Evolutionary conservation across 2,329 filamentous ascomycete genomes (phyloP).

Genomic region (Calonectria ilicicola): DNA sequence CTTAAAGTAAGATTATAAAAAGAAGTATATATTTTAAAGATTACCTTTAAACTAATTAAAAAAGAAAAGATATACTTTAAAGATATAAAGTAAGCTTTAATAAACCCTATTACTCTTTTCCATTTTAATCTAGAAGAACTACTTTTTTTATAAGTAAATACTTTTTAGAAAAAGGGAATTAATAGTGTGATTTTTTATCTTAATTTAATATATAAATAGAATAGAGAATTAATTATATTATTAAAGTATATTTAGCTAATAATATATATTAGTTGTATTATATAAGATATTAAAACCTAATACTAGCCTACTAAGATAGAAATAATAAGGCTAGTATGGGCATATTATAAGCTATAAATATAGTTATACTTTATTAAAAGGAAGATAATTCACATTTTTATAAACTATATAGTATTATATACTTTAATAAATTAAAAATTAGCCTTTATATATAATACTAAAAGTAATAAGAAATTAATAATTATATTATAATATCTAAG

Average conservation of each 20-base stretch:
- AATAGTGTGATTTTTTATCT: background rate
- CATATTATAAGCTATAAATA: background rate
- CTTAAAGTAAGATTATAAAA: background rate
- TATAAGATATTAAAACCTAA: background rate
- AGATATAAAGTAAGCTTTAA: background rate
- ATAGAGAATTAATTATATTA: background rate
- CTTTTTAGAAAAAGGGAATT: background rate
- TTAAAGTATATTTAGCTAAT: background rate
- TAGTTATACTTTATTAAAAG: background rate
- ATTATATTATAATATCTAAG: background rate
- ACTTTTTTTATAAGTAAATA: background rate
- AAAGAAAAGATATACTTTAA: background rate
- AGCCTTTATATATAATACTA: background rate
- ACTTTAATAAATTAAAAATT: background rate
- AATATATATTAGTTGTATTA: background rate
- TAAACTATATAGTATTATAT: background rate
- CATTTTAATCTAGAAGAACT: background rate
- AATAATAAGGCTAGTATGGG: background rate
- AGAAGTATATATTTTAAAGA: background rate
- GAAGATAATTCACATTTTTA: background rate
- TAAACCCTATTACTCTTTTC: background rate
- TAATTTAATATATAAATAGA: background rate
- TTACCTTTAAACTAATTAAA: background rate
- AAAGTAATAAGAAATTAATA: background rate
- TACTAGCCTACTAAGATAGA: background rate